Evolutionary conservation across 306 rosid species (phyloP), one percentile per base, ranked within the genome.

Genomic region (Trifolium pratense): DNA sequence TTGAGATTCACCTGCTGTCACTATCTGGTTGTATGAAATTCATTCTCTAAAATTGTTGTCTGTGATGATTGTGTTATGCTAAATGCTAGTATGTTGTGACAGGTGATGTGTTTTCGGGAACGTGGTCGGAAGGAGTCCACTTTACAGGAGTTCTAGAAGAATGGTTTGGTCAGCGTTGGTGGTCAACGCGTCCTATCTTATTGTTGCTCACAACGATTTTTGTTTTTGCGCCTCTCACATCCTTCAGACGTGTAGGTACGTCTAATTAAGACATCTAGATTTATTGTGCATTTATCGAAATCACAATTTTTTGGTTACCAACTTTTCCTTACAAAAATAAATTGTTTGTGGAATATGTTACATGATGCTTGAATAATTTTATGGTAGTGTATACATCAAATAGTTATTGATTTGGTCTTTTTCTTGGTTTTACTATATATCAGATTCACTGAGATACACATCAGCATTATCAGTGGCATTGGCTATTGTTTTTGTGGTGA

Each of bases 101-200:
- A 58, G 64, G 64, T 12, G 64, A 58, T 58, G 64, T 58, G 18
- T 58, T 58, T 9, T 58, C 64, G 9, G 64, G 64, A 26, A 58
- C 37, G 0, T 58, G 64, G 64, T 58, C 64, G n/a, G 17, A 58
- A 58, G 64, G 64, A 58, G 64, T 58, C 4, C 64, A 25, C 17
- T 58, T 12, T 26, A 13, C 64, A 58, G 64, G 64, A 13, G 64
- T 58, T 58, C 1, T 58, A 25, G 64, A 58, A 25, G 64, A 58
- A 58, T 58, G 64, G 64, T 58, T 58, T 58, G 64, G 64, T 58
- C 64, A 25, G 29, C 64, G 39, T 2, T 58, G 18, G 36, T 58
- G 64, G 64, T 58, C 37, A 58, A 58, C 39, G 9, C 64, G 64
- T 13, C 64, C 64, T 58, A 23, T 58, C 18, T 25, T 58, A 9